Evolutionary conservation across 2,329 filamentous ascomycete genomes (phyloP).

Genomic region (Microcyclospora tardicrescens): DNA sequence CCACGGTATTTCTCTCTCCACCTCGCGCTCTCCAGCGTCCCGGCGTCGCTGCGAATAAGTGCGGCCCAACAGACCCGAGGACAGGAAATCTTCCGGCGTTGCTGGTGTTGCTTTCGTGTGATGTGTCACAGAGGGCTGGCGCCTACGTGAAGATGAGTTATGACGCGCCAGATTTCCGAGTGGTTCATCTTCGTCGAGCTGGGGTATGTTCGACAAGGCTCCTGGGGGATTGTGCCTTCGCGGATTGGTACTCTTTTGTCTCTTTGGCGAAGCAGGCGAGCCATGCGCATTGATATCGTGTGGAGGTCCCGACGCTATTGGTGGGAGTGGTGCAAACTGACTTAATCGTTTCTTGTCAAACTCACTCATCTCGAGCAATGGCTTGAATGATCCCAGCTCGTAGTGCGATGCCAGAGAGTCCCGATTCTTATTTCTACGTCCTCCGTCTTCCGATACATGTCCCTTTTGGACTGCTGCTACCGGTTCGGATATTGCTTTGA

Average conservation of each 20-base stretch:
- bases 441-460: conserved; percentile 20
- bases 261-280: conserved; percentile 3
- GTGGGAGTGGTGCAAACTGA: too few relatives aligned
- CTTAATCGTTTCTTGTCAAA: conserved; percentile 33
- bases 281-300: neutral
- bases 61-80: conserved; percentile 36
- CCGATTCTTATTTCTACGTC: conserved; percentile 11
- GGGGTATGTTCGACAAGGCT: conserved; percentile 10
- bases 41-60: conserved; percentile 36
- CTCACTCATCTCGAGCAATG: conserved; percentile 50
- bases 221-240: conserved; percentile 24
- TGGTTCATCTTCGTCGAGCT: conserved; percentile 23
- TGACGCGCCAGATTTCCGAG: conserved; percentile 17
- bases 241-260: conserved; percentile 4
- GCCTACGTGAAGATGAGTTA: neutral
- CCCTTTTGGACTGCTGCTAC: conserved; percentile 13
- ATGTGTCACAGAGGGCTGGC: too few relatives aligned
- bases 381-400: conserved; percentile 53
- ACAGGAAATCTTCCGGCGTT: conserved; percentile 30
- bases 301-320: too few relatives aligned
- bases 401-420: conserved; percentile 40
- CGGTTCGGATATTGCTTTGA: conserved; percentile 21
- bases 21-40: conserved; percentile 26
- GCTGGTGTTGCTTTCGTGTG: conserved; percentile 1
- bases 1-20: conserved; percentile 31